phyloP scores from a whole-genome alignment of 148 eudicot genomes.

The Dianthus caryophyllus region DNA sequence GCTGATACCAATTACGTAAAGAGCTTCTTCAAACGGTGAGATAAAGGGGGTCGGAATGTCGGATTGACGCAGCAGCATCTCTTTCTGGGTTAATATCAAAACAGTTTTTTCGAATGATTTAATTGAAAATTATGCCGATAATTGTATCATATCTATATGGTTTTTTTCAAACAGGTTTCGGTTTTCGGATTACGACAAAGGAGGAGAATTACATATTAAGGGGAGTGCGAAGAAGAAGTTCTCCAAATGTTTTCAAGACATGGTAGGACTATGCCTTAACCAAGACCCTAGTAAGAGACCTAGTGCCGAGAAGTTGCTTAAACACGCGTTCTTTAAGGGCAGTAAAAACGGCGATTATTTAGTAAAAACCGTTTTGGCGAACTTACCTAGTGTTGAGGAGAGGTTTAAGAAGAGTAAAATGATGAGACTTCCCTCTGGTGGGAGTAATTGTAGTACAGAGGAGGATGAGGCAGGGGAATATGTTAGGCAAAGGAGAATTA shows the following conservation, averaged over 20 bases:
- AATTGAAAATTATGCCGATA: no score
- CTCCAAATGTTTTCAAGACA: slow-evolving; percentile 59
- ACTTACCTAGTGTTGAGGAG: slow-evolving; percentile 59
- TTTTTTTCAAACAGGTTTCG: not conserved
- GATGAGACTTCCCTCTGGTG: slow-evolving; percentile 25
- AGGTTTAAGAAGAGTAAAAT: slow-evolving; percentile 45
- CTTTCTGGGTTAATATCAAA: no score
- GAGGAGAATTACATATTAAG: not conserved
- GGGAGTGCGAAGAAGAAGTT: slow-evolving; percentile 38
- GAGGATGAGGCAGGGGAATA: slow-evolving; percentile 30
- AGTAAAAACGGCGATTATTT: slow-evolving; percentile 51
- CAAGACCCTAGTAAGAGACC: slow-evolving; percentile 81
- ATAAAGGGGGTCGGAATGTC: no score
- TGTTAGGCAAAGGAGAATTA: slow-evolving; percentile 60
- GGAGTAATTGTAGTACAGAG: slow-evolving; percentile 21
- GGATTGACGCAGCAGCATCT: no score
- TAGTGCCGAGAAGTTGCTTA: slow-evolving; percentile 60
- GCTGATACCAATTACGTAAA: no score
- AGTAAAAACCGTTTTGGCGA: slow-evolving; percentile 50
- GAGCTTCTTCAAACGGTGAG: no score
- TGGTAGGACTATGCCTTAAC: slow-evolving; percentile 64
- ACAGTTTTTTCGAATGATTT: no score
- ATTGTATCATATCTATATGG: no score
- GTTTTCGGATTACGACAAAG: slow-evolving; percentile 1
- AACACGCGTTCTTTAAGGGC: slow-evolving; percentile 62